Conservation (phyloP, 2,329 filamentous ascomycete genomes). For the Aspergillus udagawae region DNA sequence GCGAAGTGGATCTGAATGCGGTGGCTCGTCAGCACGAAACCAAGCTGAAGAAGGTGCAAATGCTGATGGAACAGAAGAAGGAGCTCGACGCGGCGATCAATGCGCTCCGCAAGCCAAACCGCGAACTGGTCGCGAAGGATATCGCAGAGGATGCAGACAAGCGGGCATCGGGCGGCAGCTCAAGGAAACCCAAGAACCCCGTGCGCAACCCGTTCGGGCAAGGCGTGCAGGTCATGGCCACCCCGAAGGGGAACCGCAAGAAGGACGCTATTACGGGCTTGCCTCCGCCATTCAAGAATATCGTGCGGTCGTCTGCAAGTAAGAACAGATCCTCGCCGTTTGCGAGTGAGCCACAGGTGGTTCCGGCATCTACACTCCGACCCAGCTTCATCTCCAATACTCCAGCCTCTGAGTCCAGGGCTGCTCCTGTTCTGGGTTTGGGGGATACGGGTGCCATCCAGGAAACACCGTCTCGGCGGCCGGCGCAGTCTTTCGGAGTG, state of each 20-base stretch:
- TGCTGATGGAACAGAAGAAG: slow-evolving; percentile 44
- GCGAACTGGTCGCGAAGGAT: slow-evolving; percentile 43
- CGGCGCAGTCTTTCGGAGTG: slow-evolving; percentile 4
- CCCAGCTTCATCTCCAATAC: slow-evolving; percentile 25
- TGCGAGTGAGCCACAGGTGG: slow-evolving; percentile 25
- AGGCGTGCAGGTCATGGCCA: slow-evolving; percentile 48
- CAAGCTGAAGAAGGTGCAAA: slow-evolving; percentile 45
- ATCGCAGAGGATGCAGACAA: slow-evolving; percentile 42
- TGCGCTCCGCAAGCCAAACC: slow-evolving; percentile 45
- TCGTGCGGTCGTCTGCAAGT: slow-evolving; percentile 28
- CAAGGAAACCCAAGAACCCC: slow-evolving; percentile 40
- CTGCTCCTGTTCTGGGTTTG: slow-evolving; percentile 7
- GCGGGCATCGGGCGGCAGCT: slow-evolving; percentile 25
- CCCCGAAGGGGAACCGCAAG: slow-evolving; percentile 39
- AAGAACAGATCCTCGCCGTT: slow-evolving; percentile 23
- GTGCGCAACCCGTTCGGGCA: slow-evolving; percentile 39
- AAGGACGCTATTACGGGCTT: slow-evolving; percentile 26
- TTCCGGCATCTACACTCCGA: slow-evolving; percentile 30
- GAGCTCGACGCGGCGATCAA: slow-evolving; percentile 48
- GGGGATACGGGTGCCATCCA: slow-evolving; percentile 24
- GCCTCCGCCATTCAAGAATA: slow-evolving; percentile 23
- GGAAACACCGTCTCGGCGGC: slow-evolving; percentile 39
- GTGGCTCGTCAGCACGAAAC: slow-evolving; percentile 42
- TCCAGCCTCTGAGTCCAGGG: slow-evolving; percentile 2
- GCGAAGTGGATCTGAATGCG: slow-evolving; percentile 47